These are phyloP conservation scores for Tremella fuciformis DNA, from an alignment of 768 basidiomycete species.

Conservation along the genomic window DNA sequence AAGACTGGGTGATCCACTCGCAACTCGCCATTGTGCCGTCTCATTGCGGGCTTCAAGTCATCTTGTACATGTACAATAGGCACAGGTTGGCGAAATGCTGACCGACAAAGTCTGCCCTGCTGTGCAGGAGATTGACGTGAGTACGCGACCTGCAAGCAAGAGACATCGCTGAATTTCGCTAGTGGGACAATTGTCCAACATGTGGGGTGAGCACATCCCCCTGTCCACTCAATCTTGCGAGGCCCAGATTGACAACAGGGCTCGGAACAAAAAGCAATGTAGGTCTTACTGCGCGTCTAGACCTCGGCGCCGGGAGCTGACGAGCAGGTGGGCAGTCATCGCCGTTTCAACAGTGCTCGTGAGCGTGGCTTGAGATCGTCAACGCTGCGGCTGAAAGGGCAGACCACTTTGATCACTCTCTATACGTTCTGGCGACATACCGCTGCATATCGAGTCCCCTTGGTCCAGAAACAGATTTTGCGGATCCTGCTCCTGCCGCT, in stretches of 20 bases:
- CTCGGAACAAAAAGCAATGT: slow-evolving; percentile 2
- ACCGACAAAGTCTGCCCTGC: slow-evolving; percentile 3
- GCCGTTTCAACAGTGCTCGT: background rate
- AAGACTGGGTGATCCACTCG: too few relatives aligned
- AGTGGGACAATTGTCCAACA: slow-evolving; percentile 3
- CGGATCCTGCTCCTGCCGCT: background rate
- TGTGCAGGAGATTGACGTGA: slow-evolving; percentile 6
- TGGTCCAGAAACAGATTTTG: slow-evolving; percentile 1
- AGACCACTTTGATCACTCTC: slow-evolving; percentile 5
- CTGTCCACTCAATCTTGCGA: too few relatives aligned
- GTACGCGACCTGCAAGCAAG: background rate
- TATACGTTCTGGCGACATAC: slow-evolving; percentile 5
- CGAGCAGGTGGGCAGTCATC: background rate
- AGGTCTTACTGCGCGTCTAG: background rate
- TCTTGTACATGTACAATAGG: too few relatives aligned
- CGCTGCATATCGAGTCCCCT: background rate
- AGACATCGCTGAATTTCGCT: too few relatives aligned
- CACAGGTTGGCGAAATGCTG: background rate
- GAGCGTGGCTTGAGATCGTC: background rate
- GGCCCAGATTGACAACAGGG: too few relatives aligned
- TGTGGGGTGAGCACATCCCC: slow-evolving; percentile 1
- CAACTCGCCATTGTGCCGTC: too few relatives aligned
- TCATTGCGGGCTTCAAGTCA: too few relatives aligned
- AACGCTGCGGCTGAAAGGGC: background rate
- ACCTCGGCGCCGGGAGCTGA: background rate